Base-by-base conservation (phyloP, 2,329 filamentous ascomycete genomes). In the Amylocarpus encephaloides region DNA sequence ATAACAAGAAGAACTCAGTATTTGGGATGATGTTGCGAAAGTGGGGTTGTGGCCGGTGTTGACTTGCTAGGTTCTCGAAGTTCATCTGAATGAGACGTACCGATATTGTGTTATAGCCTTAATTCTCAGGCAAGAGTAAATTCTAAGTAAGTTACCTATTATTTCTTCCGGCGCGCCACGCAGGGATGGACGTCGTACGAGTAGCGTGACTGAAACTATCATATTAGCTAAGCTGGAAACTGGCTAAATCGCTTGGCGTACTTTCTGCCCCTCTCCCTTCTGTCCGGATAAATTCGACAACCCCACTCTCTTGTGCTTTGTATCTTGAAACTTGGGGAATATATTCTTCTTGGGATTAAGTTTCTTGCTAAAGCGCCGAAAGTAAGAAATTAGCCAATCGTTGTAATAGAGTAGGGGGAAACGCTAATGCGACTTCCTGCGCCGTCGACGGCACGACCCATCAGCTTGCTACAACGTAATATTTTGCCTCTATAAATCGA, bases 171-270 rank as follows among this genome's bases (percentile, higher is more conserved):
- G n/a, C n/a, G n/a, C n/a, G n/a, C n/a, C n/a, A n/a, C n/a, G n/a
- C n/a, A n/a, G n/a, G n/a, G n/a, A n/a, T n/a, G n/a, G n/a, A 11
- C 13, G 26, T 42, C n/a, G 26, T 42, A 42, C 39, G 39, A 42
- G 39, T 42, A 42, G 39, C 4, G 39, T 42, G 6, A 42, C 39
- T 42, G 39, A 42, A 42, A 5, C n/a, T 42, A 42, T 42, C 4
- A 4, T 26, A 42, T 42, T 42, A 44, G 42, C 6, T 44, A 44
- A 44, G 42, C 42, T 33, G n/a, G 29, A 44, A 44, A 44, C 42
- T 44, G 22, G 42, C 7, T 44, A 44, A 44, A 15, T 6, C 2
- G n/a, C 42, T 44, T 44, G 2, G 42, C 26, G 26, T 44, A 13
- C 42, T 44, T 44, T 44, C 16, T 44, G n/a, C 2, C 42, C 29